phyloP scores from a whole-genome alignment of 140 eudicot genomes.

The Anethum foeniculum region DNA sequence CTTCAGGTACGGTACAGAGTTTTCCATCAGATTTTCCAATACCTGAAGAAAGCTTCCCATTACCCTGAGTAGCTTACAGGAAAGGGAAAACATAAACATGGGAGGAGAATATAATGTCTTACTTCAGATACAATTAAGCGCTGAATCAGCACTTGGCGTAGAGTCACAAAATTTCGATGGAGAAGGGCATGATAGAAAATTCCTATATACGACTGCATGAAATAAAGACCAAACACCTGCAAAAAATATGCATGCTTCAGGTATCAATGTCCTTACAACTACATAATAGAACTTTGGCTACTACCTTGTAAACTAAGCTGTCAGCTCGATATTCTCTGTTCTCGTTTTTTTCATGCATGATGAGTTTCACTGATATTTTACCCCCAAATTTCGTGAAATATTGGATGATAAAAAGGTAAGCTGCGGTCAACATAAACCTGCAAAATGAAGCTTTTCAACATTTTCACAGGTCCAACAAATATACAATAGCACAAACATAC shows the following conservation, averaged over 20 bases:
- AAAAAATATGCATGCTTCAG: neutral
- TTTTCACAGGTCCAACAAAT: neutral
- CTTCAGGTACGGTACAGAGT: constrained; percentile 68
- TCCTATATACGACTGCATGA: constrained; percentile 95
- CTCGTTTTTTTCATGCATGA: constrained; percentile 52
- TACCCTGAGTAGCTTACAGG: neutral
- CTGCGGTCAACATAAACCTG: constrained; percentile 86
- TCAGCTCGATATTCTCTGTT: constrained; percentile 66
- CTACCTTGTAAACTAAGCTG: constrained; percentile 89
- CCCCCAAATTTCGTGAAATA: constrained; percentile 84
- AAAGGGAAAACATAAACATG: constrained; percentile 3
- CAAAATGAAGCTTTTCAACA: constrained; percentile 12
- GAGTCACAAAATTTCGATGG: constrained; percentile 80
- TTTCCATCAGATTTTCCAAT: constrained; percentile 71
- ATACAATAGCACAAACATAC: neutral
- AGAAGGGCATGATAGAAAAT: constrained; percentile 78
- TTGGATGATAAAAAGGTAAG: constrained; percentile 68
- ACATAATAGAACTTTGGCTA: neutral
- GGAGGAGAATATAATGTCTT: neutral
- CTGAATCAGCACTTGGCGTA: constrained; percentile 77
- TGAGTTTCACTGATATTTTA: constrained; percentile 73
- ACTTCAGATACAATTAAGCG: constrained; percentile 91
- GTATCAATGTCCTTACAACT: neutral
- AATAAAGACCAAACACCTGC: constrained; percentile 91
- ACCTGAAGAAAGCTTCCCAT: constrained; percentile 38